Percentiles rank a stretch among this genome's conserved stretches.
phyloP scores from a whole-genome alignment of 2,329 filamentous ascomycete genomes.

The Fusarium poae region DNA sequence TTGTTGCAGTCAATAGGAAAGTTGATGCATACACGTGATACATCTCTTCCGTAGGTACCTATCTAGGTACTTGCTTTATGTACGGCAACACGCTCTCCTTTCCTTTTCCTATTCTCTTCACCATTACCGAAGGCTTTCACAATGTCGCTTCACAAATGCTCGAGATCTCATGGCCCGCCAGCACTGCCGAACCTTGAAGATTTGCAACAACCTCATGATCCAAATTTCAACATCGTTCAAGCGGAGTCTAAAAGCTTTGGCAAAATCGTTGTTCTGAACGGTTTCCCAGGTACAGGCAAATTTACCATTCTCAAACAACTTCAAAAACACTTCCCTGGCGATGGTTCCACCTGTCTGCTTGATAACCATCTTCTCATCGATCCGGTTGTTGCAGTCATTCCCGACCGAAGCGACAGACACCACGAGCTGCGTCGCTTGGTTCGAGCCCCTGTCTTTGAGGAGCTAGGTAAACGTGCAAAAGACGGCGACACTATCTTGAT shows the following conservation, averaged over 20 bases:
- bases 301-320: conserved; percentile 35
- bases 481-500: conserved; percentile 31
- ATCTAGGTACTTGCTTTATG: background rate
- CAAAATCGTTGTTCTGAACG: conserved; percentile 38
- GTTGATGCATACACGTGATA: background rate
- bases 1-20: background rate
- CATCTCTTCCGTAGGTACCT: background rate
- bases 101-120: background rate
- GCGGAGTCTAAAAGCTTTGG: background rate
- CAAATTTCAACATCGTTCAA: background rate
- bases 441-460: conserved; percentile 31
- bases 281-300: conserved; percentile 42
- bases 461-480: conserved; percentile 17
- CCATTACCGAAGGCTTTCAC: background rate
- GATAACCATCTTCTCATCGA: conserved; percentile 45
- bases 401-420: conserved; percentile 32
- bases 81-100: background rate
- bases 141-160: background rate
- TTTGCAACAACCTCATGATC: background rate
- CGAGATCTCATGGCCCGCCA: background rate
- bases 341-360: conserved; percentile 23
- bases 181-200: background rate
- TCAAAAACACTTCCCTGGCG: conserved; percentile 18
- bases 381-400: conserved; percentile 27
- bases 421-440: conserved; percentile 36